Evolutionary conservation across 2,329 filamentous ascomycete genomes (phyloP), one percentile per base, ranked within the genome.

Genomic region (Cordyceps farinosa): DNA sequence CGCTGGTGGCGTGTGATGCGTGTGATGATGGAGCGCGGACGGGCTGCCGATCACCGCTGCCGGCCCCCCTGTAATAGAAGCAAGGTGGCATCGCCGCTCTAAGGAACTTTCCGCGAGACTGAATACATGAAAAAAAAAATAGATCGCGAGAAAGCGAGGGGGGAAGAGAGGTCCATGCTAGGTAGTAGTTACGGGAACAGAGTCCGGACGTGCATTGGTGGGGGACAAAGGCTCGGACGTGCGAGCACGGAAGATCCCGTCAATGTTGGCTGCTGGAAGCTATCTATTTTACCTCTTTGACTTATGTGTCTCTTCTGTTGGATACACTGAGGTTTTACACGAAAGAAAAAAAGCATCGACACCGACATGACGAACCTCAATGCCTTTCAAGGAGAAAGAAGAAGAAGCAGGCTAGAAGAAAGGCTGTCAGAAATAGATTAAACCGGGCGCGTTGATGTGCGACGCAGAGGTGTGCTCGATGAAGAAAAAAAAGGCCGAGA

Each of bases 41-140:
- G 53, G 38, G 27, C 13, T 27, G 53, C 22, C 42, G 30, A 57
- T 57, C 54, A 57, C 30, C 11, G 29, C 36, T 13, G 38, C 34
- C 5, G 34, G 9, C 38, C 3, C 38, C 38, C 38, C 38, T 38
- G 34, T 38, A 9, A 40, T 40, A 40, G 38, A 17, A 47, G 42
- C 13, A 47, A 29, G n/a, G n/a, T 29, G 22, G 55, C 44, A 32
- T 58, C 55, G 55, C 55, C 55, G 55, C 55, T 38, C 44, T 58
- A 50, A 34, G 50, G 15, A 22, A n/a, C 29, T 5, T 7, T 13
- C 5, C 22, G 11, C 3, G n/a, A 27, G 22, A 29, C 22, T 29
- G 45, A 29, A 47, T 22, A 22, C 22, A 47, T 3, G 9, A 38
- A 38, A 38, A 38, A 38, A 27, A 17, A 22, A 4, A 17, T 15